Conservation (phyloP, 768 basidiomycete species). For the Pleurotus pulmonarius region DNA sequence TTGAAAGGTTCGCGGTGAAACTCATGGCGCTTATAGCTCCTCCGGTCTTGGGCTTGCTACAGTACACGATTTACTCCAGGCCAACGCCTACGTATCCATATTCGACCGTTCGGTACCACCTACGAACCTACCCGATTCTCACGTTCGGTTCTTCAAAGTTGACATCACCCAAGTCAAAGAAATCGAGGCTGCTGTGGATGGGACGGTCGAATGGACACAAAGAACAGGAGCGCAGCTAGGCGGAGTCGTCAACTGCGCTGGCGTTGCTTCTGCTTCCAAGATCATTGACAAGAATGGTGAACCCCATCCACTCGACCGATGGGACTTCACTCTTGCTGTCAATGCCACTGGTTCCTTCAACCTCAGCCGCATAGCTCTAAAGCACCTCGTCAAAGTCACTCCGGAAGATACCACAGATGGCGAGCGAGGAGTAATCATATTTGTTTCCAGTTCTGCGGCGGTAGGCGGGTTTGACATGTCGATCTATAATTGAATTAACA, state of each 20-base stretch:
- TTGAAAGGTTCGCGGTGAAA: not conserved
- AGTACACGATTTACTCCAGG: constrained; percentile 37
- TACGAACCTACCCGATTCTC: constrained; percentile 17
- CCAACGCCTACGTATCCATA: constrained; percentile 45
- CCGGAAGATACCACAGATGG: constrained; percentile 44
- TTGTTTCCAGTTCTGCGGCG: constrained; percentile 54
- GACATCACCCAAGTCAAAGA: constrained; percentile 36
- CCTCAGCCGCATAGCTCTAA: constrained; percentile 48
- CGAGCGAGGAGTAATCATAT: constrained; percentile 56
- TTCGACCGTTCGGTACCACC: constrained; percentile 45
- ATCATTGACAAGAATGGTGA: constrained; percentile 43
- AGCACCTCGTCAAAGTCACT: constrained; percentile 43
- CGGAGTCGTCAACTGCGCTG: constrained; percentile 58
- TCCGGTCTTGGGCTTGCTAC: constrained; percentile 58
- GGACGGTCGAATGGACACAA: constrained; percentile 35
- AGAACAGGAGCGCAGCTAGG: constrained; percentile 44
- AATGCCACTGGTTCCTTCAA: constrained; percentile 61
- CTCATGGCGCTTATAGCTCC: constrained; percentile 28
- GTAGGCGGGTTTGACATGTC: constrained; percentile 23
- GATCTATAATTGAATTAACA: not conserved
- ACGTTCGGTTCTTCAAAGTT: constrained; percentile 34
- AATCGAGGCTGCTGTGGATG: constrained; percentile 34
- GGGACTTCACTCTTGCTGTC: constrained; percentile 48
- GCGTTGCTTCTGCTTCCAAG: constrained; percentile 38
- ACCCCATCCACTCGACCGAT: constrained; percentile 46